Evolutionary conservation across 306 rosid genomes (phyloP).

Genomic region (Sicyos baderoa): DNA sequence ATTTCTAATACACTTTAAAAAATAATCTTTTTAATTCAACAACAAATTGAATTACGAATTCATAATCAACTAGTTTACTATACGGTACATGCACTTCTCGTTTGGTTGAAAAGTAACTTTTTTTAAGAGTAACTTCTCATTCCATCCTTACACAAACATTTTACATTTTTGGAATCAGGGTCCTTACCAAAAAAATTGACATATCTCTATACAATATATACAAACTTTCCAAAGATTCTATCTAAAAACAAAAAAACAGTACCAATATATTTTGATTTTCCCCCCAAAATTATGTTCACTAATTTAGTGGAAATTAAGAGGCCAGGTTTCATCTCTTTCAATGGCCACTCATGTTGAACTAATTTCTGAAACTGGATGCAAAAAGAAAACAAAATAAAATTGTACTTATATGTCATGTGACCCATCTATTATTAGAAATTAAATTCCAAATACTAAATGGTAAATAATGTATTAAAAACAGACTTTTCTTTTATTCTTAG

Average conservation of each 20-base stretch:
- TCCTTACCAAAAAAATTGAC: neutral
- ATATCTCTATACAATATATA: neutral
- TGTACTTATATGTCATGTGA: neutral
- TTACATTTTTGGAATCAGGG: too few relatives aligned
- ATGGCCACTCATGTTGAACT: neutral
- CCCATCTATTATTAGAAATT: neutral
- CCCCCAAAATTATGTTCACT: neutral
- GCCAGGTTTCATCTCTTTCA: neutral
- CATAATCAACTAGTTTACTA: too few relatives aligned
- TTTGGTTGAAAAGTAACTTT: too few relatives aligned
- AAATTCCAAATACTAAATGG: neutral
- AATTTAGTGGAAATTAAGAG: neutral
- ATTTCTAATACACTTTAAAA: too few relatives aligned
- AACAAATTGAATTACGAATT: too few relatives aligned
- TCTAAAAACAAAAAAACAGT: neutral
- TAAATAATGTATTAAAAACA: neutral
- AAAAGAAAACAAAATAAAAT: constrained; percentile 4
- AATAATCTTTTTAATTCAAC: too few relatives aligned
- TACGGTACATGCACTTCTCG: too few relatives aligned
- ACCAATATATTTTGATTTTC: neutral
- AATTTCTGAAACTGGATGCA: constrained; percentile 1
- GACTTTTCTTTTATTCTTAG: neutral
- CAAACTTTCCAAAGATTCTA: too few relatives aligned
- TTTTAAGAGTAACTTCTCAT: too few relatives aligned
- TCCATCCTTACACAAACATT: neutral